A percentile compares a stretch with the other conserved stretches of the same genome.
phyloP scores from a whole-genome alignment of 805 yeast species.

The Clavispora vitiphila region DNA sequence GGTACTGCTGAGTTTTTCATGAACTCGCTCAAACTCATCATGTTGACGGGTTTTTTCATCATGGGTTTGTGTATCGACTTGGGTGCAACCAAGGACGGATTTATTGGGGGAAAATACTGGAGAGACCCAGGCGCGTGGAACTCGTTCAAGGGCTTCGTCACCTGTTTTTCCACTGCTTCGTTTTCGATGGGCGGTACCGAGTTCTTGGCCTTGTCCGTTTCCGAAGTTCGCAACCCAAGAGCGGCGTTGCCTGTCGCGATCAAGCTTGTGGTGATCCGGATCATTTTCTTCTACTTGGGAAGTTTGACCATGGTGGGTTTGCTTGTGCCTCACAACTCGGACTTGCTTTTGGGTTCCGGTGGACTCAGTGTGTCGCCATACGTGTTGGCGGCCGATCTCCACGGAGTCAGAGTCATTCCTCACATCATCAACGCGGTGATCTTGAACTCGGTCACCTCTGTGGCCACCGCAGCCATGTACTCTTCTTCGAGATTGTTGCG shows the following conservation, averaged over 20 bases:
- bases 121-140: slow-evolving; percentile 35
- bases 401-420: slow-evolving; percentile 23
- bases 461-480: slow-evolving; percentile 29
- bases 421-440: slow-evolving; percentile 30
- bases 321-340: slow-evolving; percentile 33
- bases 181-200: slow-evolving; percentile 39
- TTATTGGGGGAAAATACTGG: slow-evolving; percentile 41
- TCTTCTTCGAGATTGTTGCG: slow-evolving; percentile 22
- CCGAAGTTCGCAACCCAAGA: slow-evolving; percentile 37
- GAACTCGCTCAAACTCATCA: slow-evolving; percentile 32
- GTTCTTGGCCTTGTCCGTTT: slow-evolving; percentile 34
- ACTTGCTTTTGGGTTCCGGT: slow-evolving; percentile 30
- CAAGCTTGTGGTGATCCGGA: slow-evolving; percentile 36
- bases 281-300: slow-evolving; percentile 35
- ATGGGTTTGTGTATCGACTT: slow-evolving; percentile 37
- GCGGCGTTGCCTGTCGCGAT: slow-evolving; percentile 37
- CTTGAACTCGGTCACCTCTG: slow-evolving; percentile 28
- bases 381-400: slow-evolving; percentile 24
- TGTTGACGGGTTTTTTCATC: slow-evolving; percentile 36
- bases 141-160: slow-evolving; percentile 36
- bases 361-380: slow-evolving; percentile 26
- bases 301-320: slow-evolving; percentile 34
- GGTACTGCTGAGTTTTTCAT: slow-evolving; percentile 41
- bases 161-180: slow-evolving; percentile 36
- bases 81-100: slow-evolving; percentile 28